Evolutionary conservation across 768 basidiomycete genomes (phyloP), one percentile per base, ranked within the genome.

Genomic region (Hebeloma cylindrosporum): DNA sequence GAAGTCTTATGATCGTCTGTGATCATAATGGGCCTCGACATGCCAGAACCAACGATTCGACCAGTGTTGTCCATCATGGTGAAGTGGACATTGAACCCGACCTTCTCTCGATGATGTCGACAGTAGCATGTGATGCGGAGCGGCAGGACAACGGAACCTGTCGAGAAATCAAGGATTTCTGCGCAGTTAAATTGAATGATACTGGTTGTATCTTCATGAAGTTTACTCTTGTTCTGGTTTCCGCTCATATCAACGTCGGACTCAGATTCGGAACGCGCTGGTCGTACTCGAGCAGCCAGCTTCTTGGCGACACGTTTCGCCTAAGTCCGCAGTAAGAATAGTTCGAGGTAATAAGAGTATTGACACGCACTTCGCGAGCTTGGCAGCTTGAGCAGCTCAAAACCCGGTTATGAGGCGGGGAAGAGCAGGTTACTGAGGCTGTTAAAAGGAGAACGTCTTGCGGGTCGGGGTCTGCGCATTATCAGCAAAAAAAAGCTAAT

Each of bases 1-100:
- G 69, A 79, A 21, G 90, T 93, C 69, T 99, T 99, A 71, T 99
- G 96, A 65, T 99, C 96, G 70, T 99, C 96, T 1, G 95, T 99
- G 54, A 98, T 98, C 85, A 98, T 94, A 54, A 99, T 93, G 3
- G 95, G 92, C 22, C 83, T 80, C 1, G 93, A 89, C 42, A 73
- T 77, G 4, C 92, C 93, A 6, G 79, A 75, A 10, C 90, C 94
- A 41, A 98, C 81, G 36, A 91, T 66, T 16, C 86, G 78, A 2
- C 93, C 94, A 18, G 69, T 71, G 55, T 83, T 71, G 56, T 96
- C 90, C 61, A 82, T 78, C 74, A 99, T 78, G 14, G 83, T 81
- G 62, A 97, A 87, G 53, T 88, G 85, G 47, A 98, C 82, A 60
- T 87, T 85, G 66, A 97, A 98, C 2, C 96, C 96, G 27, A 86